Base-by-base conservation (phyloP, 495 filamentous ascomycete species). In the Parachaetomium inaequale region DNA sequence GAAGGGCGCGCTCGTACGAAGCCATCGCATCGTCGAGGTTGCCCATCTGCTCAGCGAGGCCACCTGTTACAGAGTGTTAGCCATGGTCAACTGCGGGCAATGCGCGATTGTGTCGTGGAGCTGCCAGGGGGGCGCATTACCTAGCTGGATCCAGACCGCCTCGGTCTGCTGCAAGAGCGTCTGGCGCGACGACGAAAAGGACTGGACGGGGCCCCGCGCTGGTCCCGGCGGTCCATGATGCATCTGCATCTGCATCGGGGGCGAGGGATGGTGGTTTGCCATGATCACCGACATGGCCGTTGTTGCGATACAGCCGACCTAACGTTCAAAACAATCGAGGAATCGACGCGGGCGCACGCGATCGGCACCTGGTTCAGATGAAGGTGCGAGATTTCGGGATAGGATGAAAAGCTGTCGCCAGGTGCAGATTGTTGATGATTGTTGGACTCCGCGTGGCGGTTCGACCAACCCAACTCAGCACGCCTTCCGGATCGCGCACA, bases 71-170 rank as follows among this genome's bases (percentile, higher is more conserved):
- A 4, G 53, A 38, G 55, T 62, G 68, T 76, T 53, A 70, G 59
- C 66, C 29, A 66, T 10, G 26, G 26, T 12, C 21, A 55, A 45
- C 15, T 19, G 25, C 46, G 10, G 56, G 4, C 2, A 31, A 28
- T 19, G 11, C 23, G 7, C 8, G 57, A 8, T 10, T 40, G 12
- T 7, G 17, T 5, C n/a, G n/a, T n/a, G n/a, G n/a, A n/a, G n/a
- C n/a, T 15, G 19, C n/a, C 4, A 28, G 6, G 43, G 28, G 8
- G 7, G 36, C 26, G 28, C 38, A 47, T 62, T 85, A 96, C 93
- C 94, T 56, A 98, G 88, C 68, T 93, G 89, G 58, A 96, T 82
- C 94, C 94, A 98, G n/a, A 95, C 84, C 45, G 81, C 80, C 73
- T 98, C 94, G 70, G 93, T 98, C 34, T 90, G 70, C 1, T 71